phyloP scores from a whole-genome alignment of 164 flowering plant genomes.

The Protea cynaroides region DNA sequence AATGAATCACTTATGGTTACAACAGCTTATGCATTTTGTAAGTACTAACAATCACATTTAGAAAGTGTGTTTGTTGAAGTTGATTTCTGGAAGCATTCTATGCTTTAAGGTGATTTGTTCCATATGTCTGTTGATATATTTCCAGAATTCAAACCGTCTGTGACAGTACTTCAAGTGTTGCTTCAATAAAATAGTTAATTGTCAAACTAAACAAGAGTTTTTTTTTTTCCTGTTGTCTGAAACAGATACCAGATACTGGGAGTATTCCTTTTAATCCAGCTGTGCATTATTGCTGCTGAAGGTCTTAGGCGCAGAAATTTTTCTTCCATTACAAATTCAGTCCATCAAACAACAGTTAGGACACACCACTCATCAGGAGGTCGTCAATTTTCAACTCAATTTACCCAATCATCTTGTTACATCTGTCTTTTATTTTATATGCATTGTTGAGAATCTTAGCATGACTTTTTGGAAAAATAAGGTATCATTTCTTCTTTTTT shows the following conservation, averaged over 20 bases:
- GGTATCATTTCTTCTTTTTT: too few species aligned
- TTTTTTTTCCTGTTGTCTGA: constrained; percentile 6
- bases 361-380: constrained; percentile 56
- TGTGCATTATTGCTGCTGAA: constrained; percentile 90
- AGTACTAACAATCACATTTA: too few species aligned
- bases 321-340: constrained; percentile 74
- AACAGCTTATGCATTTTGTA: too few species aligned
- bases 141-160: not conserved
- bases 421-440: not conserved
- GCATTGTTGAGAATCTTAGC: not conserved
- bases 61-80: not conserved
- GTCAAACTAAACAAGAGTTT: not conserved
- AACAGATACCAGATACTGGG: constrained; percentile 94
- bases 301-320: constrained; percentile 74
- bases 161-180: not conserved
- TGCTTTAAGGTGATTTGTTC: not conserved
- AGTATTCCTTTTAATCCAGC: constrained; percentile 81
- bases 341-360: constrained; percentile 59
- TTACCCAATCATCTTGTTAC: not conserved
- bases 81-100: not conserved
- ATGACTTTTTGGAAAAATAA: constrained; percentile 1
- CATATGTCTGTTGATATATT: not conserved
- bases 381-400: constrained; percentile 12
- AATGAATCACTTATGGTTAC: too few species aligned
- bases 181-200: too few species aligned